Evolutionary conservation across 208 protist species (phyloP).

Genomic region (Lotmaria passim): DNA sequence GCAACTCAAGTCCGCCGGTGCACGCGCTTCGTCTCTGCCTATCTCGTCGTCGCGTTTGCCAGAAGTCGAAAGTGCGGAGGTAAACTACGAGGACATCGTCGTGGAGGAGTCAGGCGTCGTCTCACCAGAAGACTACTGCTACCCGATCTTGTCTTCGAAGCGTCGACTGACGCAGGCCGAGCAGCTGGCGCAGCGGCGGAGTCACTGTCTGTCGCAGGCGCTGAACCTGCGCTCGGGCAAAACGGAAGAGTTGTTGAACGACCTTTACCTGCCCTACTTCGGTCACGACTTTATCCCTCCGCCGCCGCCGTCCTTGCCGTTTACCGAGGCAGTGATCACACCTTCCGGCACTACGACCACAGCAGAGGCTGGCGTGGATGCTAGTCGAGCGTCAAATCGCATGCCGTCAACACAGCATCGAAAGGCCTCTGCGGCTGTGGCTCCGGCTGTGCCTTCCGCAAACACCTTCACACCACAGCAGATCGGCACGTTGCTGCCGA

Average conservation of each 20-base stretch:
- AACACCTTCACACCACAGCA: constrained; percentile 51
- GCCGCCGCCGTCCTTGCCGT: constrained; percentile 29
- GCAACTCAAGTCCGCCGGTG: background rate
- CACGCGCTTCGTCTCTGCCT: background rate
- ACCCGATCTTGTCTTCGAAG: background rate
- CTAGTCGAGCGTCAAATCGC: too few relatives aligned
- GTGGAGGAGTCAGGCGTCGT: background rate
- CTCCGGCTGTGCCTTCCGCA: background rate
- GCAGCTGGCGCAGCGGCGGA: constrained; percentile 23
- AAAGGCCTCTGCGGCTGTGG: background rate
- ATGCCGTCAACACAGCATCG: background rate
- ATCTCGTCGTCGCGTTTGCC: too few relatives aligned
- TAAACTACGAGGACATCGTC: background rate
- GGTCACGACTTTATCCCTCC: constrained; percentile 42
- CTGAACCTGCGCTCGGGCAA: background rate
- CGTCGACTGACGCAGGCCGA: too few relatives aligned
- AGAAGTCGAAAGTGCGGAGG: background rate
- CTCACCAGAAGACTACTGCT: constrained; percentile 1
- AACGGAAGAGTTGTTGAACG: background rate
- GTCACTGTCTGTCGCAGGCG: constrained; percentile 8
- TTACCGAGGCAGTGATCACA: too few relatives aligned
- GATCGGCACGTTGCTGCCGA: constrained; percentile 53
- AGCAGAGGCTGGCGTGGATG: too few relatives aligned
- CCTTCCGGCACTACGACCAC: background rate
- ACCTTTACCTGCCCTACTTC: constrained; percentile 15